phyloP scores from a whole-genome alignment of 2,329 filamentous ascomycete genomes.

The Alternaria conjuncta region DNA sequence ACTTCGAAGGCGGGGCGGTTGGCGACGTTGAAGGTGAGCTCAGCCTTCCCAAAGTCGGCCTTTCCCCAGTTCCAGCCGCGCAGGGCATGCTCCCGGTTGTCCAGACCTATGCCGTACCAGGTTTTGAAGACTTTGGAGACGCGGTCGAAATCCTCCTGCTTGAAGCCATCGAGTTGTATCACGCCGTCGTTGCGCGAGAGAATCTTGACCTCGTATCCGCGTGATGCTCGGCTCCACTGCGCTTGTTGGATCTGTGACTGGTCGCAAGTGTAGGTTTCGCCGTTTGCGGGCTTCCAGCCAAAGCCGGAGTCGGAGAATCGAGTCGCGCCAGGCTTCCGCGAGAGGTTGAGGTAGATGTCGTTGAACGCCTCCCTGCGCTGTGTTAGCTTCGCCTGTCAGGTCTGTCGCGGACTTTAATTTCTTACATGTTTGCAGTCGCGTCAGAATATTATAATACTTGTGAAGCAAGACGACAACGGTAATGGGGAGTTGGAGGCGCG shows the following conservation, averaged over 20 bases:
- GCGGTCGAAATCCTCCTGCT: conserved; percentile 92
- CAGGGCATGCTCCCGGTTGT: conserved; percentile 91
- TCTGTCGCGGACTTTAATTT: background rate
- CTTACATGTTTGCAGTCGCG: conserved; percentile 9
- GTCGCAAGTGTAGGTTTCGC: conserved; percentile 93
- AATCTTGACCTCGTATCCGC: conserved; percentile 93
- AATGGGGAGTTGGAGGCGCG: background rate
- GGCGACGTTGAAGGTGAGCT: conserved; percentile 95
- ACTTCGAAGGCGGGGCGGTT: conserved; percentile 97
- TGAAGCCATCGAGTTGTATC: conserved; percentile 93
- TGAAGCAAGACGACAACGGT: background rate
- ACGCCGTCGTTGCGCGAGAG: conserved; percentile 82
- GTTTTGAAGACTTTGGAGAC: conserved; percentile 93
- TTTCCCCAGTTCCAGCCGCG: conserved; percentile 99
- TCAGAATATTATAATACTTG: background rate
- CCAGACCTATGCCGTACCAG: conserved; percentile 94
- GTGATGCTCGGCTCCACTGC: conserved; percentile 93
- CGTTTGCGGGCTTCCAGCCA: conserved; percentile 89
- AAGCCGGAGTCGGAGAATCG: conserved; percentile 93
- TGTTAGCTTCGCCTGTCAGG: background rate
- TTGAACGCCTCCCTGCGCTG: conserved; percentile 86
- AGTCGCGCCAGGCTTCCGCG: conserved; percentile 89
- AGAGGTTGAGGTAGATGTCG: conserved; percentile 94
- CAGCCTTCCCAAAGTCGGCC: conserved; percentile 92
- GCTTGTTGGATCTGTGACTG: conserved; percentile 82